These are phyloP conservation scores for Aureobasidium sp. DNA, from an alignment of 2,329 filamentous ascomycete genomes.

Conservation along the genomic window DNA sequence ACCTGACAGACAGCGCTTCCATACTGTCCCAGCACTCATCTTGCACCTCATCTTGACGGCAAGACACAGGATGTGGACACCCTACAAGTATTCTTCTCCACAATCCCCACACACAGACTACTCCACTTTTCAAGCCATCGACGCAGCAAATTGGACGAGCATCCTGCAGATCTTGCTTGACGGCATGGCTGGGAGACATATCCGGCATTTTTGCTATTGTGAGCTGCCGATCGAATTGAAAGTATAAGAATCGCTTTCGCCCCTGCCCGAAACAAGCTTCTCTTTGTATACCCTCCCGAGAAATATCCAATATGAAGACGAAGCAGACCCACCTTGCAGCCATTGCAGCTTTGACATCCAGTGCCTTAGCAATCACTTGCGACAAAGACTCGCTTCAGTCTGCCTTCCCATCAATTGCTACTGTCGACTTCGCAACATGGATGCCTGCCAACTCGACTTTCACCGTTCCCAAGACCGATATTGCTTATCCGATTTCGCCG, in stretches of 20 bases:
- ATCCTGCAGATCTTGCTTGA: neutral
- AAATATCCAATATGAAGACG: neutral
- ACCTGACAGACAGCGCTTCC: too few relatives aligned
- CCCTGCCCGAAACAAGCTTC: neutral
- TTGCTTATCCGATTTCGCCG: constrained; percentile 33
- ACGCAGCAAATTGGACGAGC: neutral
- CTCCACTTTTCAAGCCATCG: neutral
- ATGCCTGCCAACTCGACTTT: constrained; percentile 30
- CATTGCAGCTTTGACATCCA: neutral
- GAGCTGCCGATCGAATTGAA: neutral
- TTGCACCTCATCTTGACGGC: too few relatives aligned
- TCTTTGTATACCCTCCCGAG: too few relatives aligned
- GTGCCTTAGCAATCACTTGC: constrained; percentile 19
- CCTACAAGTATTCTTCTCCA: neutral
- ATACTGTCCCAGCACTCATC: too few relatives aligned
- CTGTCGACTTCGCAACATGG: constrained; percentile 27
- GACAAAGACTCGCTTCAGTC: constrained; percentile 25
- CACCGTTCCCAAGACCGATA: constrained; percentile 27
- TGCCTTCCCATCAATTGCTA: constrained; percentile 26
- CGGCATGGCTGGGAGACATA: neutral
- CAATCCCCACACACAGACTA: neutral
- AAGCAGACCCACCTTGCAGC: neutral
- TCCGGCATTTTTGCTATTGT: neutral
- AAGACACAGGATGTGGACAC: too few relatives aligned
- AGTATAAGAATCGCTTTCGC: neutral